These are phyloP conservation scores for Metschnikowia chrysomelidarum DNA, from an alignment of 805 yeast species.

Conservation along the genomic window DNA sequence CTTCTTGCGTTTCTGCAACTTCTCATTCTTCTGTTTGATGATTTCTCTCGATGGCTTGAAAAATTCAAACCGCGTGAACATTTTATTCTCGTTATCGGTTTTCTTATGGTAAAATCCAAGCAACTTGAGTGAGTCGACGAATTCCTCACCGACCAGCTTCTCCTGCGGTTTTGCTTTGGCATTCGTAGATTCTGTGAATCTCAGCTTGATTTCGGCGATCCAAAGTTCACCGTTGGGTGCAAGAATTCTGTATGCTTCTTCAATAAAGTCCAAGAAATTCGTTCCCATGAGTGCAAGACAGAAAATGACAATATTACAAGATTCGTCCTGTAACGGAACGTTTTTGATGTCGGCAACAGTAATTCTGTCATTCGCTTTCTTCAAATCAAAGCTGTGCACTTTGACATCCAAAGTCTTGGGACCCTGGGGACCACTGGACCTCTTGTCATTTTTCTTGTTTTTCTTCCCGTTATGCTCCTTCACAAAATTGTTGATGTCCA, in stretches of 20 bases:
- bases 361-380: conserved; percentile 81
- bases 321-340: conserved; percentile 78
- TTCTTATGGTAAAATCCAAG: conserved; percentile 84
- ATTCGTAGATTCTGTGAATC: conserved; percentile 62
- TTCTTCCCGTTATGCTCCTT: conserved; percentile 25
- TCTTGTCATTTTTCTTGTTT: conserved; percentile 22
- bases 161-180: conserved; percentile 31
- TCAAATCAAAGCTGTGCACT: conserved; percentile 89
- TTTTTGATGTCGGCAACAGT: conserved; percentile 95
- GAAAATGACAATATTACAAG: conserved; percentile 86
- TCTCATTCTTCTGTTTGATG: conserved; percentile 58
- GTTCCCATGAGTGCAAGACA: conserved; percentile 98
- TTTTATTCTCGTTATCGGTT: conserved; percentile 84
- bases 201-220: conserved; percentile 96
- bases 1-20: conserved; percentile 58
- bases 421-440: conserved; percentile 28
- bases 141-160: conserved; percentile 59
- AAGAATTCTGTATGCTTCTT: conserved; percentile 83
- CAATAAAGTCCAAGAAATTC: conserved; percentile 85
- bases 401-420: conserved; percentile 46
- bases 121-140: conserved; percentile 71
- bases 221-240: conserved; percentile 93
- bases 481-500: conserved; percentile 55
- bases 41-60: conserved; percentile 79
- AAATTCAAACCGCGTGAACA: conserved; percentile 94